Percentiles rank a stretch among this genome's conserved stretches.
phyloP scores from a whole-genome alignment of 768 basidiomycete species.

The Hemileccinum rubropunctum region DNA sequence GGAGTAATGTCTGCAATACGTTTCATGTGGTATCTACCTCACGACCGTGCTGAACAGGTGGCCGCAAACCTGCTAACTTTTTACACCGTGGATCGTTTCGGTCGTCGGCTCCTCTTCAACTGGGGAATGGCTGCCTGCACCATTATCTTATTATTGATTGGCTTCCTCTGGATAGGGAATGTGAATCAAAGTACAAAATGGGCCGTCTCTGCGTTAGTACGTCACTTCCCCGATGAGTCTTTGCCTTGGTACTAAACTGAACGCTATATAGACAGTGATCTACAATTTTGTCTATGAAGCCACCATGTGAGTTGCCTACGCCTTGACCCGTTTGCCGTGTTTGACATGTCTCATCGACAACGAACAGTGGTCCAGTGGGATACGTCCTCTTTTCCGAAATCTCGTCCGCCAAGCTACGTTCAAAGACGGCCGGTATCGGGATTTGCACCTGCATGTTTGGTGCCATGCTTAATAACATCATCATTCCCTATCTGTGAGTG shows the following conservation, averaged over 20 bases:
- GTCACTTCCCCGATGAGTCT: not conserved
- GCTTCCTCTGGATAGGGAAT: constrained; percentile 25
- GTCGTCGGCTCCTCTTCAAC: constrained; percentile 26
- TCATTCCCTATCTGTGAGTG: constrained; percentile 29
- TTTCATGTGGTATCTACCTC: not conserved
- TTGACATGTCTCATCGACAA: not conserved
- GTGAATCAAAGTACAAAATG: constrained; percentile 15
- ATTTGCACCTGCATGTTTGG: constrained; percentile 25
- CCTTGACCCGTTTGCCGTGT: not conserved
- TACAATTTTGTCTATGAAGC: constrained; percentile 30
- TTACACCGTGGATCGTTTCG: constrained; percentile 23
- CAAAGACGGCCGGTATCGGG: constrained; percentile 27
- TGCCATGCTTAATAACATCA: constrained; percentile 24
- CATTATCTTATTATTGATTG: constrained; percentile 22
- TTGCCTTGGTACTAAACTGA: too few species aligned
- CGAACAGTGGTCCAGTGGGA: constrained; percentile 23
- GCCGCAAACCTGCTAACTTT: constrained; percentile 26
- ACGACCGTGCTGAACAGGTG: constrained; percentile 9
- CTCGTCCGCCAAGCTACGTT: constrained; percentile 29
- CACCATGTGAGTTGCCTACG: constrained; percentile 18
- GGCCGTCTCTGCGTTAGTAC: constrained; percentile 22
- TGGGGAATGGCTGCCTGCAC: constrained; percentile 28
- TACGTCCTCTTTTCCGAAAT: constrained; percentile 30
- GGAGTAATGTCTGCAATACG: constrained; percentile 12
- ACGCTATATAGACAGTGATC: constrained; percentile 21